Evolutionary conservation across 176 grass and related monocot genomes (phyloP), one percentile per base, ranked within the genome.

Genomic region (Cenchrus purpureus): DNA sequence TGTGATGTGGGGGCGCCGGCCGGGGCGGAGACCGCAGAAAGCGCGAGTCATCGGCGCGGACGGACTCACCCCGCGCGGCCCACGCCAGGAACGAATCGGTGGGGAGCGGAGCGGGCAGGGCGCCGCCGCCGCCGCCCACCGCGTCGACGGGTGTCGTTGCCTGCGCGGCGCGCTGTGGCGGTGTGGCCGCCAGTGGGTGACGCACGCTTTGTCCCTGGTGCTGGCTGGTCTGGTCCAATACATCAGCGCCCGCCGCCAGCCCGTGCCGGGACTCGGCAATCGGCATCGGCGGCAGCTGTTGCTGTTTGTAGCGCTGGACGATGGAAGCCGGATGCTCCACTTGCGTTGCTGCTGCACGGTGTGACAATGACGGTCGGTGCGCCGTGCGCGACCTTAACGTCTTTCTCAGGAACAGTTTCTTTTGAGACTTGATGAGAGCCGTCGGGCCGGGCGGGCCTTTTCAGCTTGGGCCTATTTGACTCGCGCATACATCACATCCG

Each of bases 1-100:
- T 89, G 83, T 86, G 88, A 86, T 63, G 22, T 29, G 44, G 67
- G 67, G 67, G 10, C 7, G 16, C 45, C 45, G 0, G 31, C 8
- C 37, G 37, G 49, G 10, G 43, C 12, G 83, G 15, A 62, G 87
- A 81, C 77, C 81, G 68, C 76, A 19, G 67, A 52, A 68, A 77
- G 62, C 73, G 74, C 80, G 66, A 75, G 63, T 81, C 63, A 64
- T 56, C 78, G 65, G 34, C 54, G 56, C 86, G 68, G 25, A 31
- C 74, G 81, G 45, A 37, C 42, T 54, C 57, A 8, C 43, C 1
- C 43, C 1, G 60, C 22, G 66, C 42, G 53, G 53, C 7, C 46
- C 15, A 13, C 3, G 5, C 4, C 45, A 11, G 57, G 56, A 29
- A 43, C 72, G 57, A 16, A 72, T 86, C 45, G 31, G 25, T 25